phyloP scores from a whole-genome alignment of 2,329 filamentous ascomycete genomes.

The Ophiosphaerella korrae region DNA sequence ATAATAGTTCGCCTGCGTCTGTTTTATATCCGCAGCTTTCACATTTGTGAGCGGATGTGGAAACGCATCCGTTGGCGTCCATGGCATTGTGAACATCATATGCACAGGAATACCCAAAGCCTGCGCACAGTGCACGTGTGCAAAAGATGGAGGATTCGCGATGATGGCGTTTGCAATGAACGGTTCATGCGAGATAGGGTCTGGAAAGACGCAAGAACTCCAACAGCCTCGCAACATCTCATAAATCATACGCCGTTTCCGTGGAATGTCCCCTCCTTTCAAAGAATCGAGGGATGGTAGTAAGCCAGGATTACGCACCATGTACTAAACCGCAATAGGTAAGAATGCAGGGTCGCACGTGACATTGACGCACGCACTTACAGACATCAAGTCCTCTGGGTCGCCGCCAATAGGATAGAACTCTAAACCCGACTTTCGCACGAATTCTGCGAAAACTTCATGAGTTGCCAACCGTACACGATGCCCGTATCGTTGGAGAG shows the following conservation, averaged over 20 bases:
- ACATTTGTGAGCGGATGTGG: slow-evolving; percentile 58
- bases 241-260: slow-evolving; percentile 32
- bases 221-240: slow-evolving; percentile 41
- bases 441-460: slow-evolving; percentile 15
- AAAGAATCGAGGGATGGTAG: slow-evolving; percentile 34
- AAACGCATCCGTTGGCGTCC: slow-evolving; percentile 52
- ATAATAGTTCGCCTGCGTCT: slow-evolving; percentile 47
- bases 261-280: slow-evolving; percentile 37
- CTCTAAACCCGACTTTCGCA: slow-evolving; percentile 40
- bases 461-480: slow-evolving; percentile 34
- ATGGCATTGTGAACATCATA: slow-evolving; percentile 81
- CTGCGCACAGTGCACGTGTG: slow-evolving; percentile 74
- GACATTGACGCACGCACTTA: not conserved
- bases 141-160: slow-evolving; percentile 77
- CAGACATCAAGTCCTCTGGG: slow-evolving; percentile 51
- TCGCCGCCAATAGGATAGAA: slow-evolving; percentile 38
- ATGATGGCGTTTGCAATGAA: slow-evolving; percentile 83
- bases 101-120: slow-evolving; percentile 73
- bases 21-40: slow-evolving; percentile 37
- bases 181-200: slow-evolving; percentile 52
- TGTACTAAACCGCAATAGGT: slow-evolving; percentile 34
- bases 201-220: slow-evolving; percentile 43
- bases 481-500: slow-evolving; percentile 42
- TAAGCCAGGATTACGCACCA: slow-evolving; percentile 56
- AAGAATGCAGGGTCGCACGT: no score